Evolutionary conservation across 148 eudicot species (phyloP), one percentile per base, ranked within the genome.

Genomic region (Limonium bicolor): DNA sequence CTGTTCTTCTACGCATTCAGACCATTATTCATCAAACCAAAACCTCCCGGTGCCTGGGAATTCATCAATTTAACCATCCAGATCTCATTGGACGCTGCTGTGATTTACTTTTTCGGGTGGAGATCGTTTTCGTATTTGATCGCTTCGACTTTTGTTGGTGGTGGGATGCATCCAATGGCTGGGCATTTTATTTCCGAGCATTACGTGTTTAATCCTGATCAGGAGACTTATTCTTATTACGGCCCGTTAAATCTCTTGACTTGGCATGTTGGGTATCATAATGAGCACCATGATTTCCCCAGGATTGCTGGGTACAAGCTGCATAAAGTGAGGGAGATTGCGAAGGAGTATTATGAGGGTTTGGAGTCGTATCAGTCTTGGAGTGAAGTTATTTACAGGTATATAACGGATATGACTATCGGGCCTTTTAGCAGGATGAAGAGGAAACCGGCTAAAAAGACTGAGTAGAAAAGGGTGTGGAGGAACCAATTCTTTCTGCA

Each of bases 101-200:
- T 78, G 69, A 79, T 82, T 20, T 80, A 83, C 41, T 69, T 79
- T 25, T 83, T 50, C 56, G 92, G 96, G 0, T 83, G 90, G 94
- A 83, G 71, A 41, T 72, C 84, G 13, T 62, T 86, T 3, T 70
- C 43, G 6, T 86, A 86, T 55, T 42, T 86, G 53, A 75, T 86
- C 36, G 64, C 70, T 28, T 86, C 96, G 0, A 86, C 96, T 1
- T 86, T 86, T 36, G 94, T 83, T 41, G 96, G 96, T 21, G 96
- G 94, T 1, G 96, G 96, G 34, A 50, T 87, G 83, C 96, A 87
- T 45, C 96, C 96, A 0, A 79, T 83, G 90, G 96, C 94, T 0
- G 96, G 94, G 30, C 96, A 87, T 65, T 83, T 87, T 50, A 82
- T 87, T 17, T 87, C 96, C 0, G 96, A 87, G 46, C 96, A 87